A percentile compares a stretch with the other conserved stretches of the same genome.
These are phyloP conservation scores for Vaccinium darrowii DNA, from an alignment of 148 eudicot genomes.

Conservation along the genomic window DNA sequence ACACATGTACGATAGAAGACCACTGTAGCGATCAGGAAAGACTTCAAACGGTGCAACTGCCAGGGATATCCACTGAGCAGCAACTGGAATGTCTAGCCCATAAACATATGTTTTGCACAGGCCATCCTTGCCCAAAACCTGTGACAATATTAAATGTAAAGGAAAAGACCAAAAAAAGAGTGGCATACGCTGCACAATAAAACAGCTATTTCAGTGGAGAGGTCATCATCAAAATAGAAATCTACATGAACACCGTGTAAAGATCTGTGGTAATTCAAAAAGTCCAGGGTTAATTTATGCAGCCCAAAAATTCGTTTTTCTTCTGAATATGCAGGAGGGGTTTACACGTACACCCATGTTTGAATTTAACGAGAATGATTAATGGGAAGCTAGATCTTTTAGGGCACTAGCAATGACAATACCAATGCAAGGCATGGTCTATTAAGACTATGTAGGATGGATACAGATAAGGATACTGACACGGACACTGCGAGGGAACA, in stretches of 20 bases:
- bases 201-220: neutral
- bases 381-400: neutral
- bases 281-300: neutral
- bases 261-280: neutral
- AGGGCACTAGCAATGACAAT: neutral
- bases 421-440: too few relatives aligned
- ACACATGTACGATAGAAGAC: constrained; percentile 78
- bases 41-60: constrained; percentile 92
- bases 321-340: neutral
- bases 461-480: too few relatives aligned
- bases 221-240: neutral
- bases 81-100: constrained; percentile 72
- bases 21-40: constrained; percentile 65
- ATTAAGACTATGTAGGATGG: too few relatives aligned
- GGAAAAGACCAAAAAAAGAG: constrained; percentile 1
- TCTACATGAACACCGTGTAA: neutral
- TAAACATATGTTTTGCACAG: constrained; percentile 86
- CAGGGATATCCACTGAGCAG: constrained; percentile 87
- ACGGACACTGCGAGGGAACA: too few relatives aligned
- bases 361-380: neutral
- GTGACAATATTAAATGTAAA: constrained; percentile 21
- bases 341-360: neutral
- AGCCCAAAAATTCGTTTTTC: neutral
- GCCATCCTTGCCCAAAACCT: constrained; percentile 89
- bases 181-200: neutral